phyloP scores from a whole-genome alignment of 163 green algal species.

The Chloroidium sp. region DNA sequence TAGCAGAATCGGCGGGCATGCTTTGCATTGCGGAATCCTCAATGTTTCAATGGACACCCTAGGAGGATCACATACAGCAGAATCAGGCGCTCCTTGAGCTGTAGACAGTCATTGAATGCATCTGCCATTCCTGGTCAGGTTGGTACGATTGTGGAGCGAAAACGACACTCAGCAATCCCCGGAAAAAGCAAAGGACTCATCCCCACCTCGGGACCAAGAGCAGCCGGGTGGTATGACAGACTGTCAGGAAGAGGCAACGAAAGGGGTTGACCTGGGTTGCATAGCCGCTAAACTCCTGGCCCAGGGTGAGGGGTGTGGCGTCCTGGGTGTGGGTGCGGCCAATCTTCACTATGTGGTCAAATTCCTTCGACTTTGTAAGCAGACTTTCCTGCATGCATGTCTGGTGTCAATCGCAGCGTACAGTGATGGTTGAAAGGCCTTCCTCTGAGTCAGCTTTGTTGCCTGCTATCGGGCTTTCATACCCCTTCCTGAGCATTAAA shows the following conservation, averaged over 20 bases:
- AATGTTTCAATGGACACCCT: no score
- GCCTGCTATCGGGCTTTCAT: no score
- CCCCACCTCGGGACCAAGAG: background rate
- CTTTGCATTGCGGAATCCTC: no score
- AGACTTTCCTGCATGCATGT: background rate
- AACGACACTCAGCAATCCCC: no score
- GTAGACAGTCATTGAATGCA: background rate
- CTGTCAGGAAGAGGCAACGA: background rate
- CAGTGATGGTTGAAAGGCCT: no score
- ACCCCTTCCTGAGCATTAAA: no score
- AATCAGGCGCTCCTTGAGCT: no score
- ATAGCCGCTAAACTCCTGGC: slow-evolving; percentile 93
- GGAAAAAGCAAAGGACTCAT: no score
- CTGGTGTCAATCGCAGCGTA: background rate
- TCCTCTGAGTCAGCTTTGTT: no score
- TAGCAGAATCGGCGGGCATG: no score
- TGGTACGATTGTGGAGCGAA: no score
- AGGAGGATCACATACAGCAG: no score
- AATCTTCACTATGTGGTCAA: slow-evolving; percentile 91
- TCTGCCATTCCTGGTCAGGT: background rate
- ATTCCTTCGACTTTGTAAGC: slow-evolving; percentile 62
- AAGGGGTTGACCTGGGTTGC: slow-evolving; percentile 53
- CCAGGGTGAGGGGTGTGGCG: slow-evolving; percentile 89
- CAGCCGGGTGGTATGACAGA: background rate
- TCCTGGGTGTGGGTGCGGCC: slow-evolving; percentile 88